phyloP scores from a whole-genome alignment of 2,329 filamentous ascomycete genomes.

The Leptographium wingfieldii region DNA sequence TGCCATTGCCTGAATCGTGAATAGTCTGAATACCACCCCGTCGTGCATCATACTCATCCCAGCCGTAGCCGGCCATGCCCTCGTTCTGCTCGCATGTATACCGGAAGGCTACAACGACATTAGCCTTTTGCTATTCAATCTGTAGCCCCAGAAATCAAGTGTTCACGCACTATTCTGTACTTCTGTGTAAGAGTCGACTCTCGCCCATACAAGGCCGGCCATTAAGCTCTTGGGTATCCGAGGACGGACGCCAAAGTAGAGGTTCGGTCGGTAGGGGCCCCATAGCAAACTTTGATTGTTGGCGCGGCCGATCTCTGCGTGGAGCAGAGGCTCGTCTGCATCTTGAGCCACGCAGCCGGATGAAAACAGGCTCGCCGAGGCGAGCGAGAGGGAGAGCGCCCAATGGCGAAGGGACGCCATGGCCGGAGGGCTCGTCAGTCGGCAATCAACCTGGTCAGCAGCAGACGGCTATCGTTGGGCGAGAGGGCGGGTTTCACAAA shows the following conservation, averaged over 20 bases:
- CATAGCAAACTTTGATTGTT: conserved; percentile 83
- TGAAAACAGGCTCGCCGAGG: conserved; percentile 9
- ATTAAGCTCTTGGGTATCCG: conserved; percentile 69
- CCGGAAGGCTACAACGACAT: conserved; percentile 51
- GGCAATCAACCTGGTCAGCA: not conserved
- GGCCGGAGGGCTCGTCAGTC: not conserved
- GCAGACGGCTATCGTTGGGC: not conserved
- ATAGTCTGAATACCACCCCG: conserved; percentile 81
- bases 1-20: conserved; percentile 73
- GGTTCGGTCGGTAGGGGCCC: conserved; percentile 87
- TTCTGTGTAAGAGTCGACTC: conserved; percentile 64
- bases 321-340: conserved; percentile 26
- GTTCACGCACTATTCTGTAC: conserved; percentile 53
- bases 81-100: conserved; percentile 95
- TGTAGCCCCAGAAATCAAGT: not conserved
- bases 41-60: conserved; percentile 91
- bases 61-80: conserved; percentile 89
- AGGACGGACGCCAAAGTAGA: conserved; percentile 86
- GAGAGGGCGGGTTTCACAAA: not conserved
- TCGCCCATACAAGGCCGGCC: conserved; percentile 78
- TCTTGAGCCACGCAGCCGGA: conserved; percentile 8
- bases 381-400: conserved; percentile 6
- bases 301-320: conserved; percentile 35
- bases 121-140: not conserved
- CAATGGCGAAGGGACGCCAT: conserved; percentile 13